Conservation (phyloP, 2,329 filamentous ascomycete species). For the Zasmidium cellare region DNA sequence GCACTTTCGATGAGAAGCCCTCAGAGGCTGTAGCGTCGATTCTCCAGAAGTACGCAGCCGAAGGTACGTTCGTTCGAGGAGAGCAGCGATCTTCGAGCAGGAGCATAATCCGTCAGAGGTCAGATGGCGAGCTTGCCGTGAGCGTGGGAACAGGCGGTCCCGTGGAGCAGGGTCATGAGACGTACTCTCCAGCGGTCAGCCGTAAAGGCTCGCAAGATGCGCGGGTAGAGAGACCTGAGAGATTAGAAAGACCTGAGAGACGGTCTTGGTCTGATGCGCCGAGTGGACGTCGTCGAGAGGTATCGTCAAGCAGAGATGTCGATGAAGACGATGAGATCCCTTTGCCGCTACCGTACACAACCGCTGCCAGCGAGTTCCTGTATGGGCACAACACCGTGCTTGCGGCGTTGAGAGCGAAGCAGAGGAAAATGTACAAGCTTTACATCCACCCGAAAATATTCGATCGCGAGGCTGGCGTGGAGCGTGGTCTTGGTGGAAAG, state of each 20-base stretch:
- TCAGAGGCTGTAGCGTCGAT: conserved; percentile 18
- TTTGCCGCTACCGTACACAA: conserved; percentile 66
- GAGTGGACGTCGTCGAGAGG: neutral
- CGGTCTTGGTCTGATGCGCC: neutral
- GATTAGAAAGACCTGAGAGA: too few species aligned
- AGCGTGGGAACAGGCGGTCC: conserved; percentile 4
- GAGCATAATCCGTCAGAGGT: conserved; percentile 17
- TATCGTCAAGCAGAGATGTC: neutral
- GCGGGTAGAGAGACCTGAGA: neutral
- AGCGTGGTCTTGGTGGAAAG: conserved; percentile 10
- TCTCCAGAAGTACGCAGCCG: conserved; percentile 17
- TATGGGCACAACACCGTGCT: conserved; percentile 82
- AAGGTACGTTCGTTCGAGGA: conserved; percentile 18
- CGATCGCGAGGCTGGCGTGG: conserved; percentile 11
- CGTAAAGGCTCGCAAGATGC: neutral
- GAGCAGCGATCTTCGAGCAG: conserved; percentile 6
- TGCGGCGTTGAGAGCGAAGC: conserved; percentile 69
- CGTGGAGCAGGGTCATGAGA: neutral
- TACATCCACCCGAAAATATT: conserved; percentile 58
- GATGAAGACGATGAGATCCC: conserved; percentile 35
- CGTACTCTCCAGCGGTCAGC: neutral
- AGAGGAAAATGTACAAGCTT: conserved; percentile 77
- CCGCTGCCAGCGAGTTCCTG: conserved; percentile 85
- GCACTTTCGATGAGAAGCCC: conserved; percentile 17
- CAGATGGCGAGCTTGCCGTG: conserved; percentile 14